These are phyloP conservation scores for Andrographis paniculata DNA, from an alignment of 305 asterid genomes.

Conservation along the genomic window DNA sequence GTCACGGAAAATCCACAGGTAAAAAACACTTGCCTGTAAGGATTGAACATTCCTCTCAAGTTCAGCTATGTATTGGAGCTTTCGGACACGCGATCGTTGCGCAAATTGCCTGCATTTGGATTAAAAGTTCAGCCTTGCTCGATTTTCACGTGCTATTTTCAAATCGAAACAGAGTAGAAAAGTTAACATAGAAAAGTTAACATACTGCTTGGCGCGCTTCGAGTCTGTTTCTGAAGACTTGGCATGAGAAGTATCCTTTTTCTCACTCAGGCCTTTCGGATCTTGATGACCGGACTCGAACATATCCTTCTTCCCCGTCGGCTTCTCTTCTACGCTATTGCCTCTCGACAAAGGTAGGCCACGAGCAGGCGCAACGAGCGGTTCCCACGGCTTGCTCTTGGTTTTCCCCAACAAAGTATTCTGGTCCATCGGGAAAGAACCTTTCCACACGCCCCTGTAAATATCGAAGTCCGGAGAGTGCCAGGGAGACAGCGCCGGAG, in stretches of 20 bases:
- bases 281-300: conserved; percentile 32
- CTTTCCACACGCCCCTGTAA: conserved; percentile 29
- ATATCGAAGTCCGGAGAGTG: conserved; percentile 40
- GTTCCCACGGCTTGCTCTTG: conserved; percentile 31
- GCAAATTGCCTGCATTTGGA: conserved; percentile 61
- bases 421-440: conserved; percentile 25
- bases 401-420: conserved; percentile 20
- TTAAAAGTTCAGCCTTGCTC: too few species aligned
- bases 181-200: conserved; percentile 19
- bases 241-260: conserved; percentile 39
- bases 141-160: too few species aligned
- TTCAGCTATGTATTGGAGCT: conserved; percentile 75
- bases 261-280: conserved; percentile 32
- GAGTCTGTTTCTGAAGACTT: conserved; percentile 57
- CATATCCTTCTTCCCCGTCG: conserved; percentile 30
- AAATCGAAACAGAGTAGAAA: too few species aligned
- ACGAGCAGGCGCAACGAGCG: conserved; percentile 26
- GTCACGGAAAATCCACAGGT: not conserved
- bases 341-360: conserved; percentile 35
- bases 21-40: conserved; percentile 43
- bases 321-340: conserved; percentile 25
- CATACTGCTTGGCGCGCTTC: conserved; percentile 78
- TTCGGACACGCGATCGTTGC: conserved; percentile 71
- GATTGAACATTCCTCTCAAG: conserved; percentile 72
- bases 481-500: conserved; percentile 40